Evolutionary conservation across 192 early-diverging fungal genomes (phyloP).

Genomic region (Coemansia sp.): DNA sequence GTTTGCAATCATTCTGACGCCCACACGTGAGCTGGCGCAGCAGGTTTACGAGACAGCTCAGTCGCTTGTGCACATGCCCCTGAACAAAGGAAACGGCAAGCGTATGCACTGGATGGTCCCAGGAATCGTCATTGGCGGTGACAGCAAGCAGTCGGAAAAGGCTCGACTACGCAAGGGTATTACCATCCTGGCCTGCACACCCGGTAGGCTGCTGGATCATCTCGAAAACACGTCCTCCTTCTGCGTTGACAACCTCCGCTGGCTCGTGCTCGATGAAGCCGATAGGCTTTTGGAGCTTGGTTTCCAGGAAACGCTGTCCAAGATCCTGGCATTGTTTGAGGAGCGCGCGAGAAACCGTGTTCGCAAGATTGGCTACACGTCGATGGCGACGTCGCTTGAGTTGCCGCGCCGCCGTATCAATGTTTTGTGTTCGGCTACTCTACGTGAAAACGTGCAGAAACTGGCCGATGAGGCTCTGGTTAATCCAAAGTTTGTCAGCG

Average conservation of each 20-base stretch:
- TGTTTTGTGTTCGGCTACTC: conserved; percentile 88
- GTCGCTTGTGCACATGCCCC: conserved; percentile 59
- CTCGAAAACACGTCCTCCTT: conserved; percentile 83
- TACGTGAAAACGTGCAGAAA: conserved; percentile 76
- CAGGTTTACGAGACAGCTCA: conserved; percentile 84
- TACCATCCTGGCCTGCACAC: conserved; percentile 88
- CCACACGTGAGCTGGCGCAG: conserved; percentile 97
- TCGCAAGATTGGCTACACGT: conserved; percentile 11
- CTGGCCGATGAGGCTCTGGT: conserved; percentile 75
- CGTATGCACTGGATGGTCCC: conserved; percentile 77
- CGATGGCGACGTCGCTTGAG: conserved; percentile 29
- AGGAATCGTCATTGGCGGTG: conserved; percentile 78
- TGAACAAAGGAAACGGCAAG: conserved; percentile 33
- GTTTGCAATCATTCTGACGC: conserved; percentile 87
- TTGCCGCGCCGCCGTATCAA: conserved; percentile 70
- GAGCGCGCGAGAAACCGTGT: conserved; percentile 25
- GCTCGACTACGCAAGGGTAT: conserved; percentile 80
- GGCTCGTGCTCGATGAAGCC: conserved; percentile 98
- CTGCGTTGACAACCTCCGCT: conserved; percentile 76
- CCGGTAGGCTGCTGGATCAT: conserved; percentile 91
- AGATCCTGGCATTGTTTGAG: conserved; percentile 65
- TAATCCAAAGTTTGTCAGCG: conserved; percentile 78
- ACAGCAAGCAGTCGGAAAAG: conserved; percentile 78
- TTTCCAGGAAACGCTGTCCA: conserved; percentile 73
- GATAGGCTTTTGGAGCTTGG: conserved; percentile 95